Conservation (phyloP, 441 rosid genomes). For the Metrosideros polymorpha region DNA sequence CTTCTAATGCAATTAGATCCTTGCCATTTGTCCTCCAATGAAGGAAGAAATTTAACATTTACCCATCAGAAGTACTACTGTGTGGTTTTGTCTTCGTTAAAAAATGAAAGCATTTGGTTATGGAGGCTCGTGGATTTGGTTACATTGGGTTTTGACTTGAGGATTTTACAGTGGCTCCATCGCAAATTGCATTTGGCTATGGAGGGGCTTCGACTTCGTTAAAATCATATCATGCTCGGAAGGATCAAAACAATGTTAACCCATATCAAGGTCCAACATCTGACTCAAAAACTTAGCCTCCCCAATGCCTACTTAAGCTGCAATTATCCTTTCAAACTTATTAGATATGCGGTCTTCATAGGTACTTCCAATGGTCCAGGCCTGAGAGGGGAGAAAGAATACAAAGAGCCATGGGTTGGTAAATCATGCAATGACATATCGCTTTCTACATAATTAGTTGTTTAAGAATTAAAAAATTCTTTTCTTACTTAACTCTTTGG, state of each 20-base stretch:
- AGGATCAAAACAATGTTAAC: conserved; percentile 6
- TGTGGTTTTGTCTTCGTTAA: background rate
- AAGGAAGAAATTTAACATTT: background rate
- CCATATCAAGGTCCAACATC: conserved; percentile 9
- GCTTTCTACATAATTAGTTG: background rate
- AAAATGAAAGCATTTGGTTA: background rate
- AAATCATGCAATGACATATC: background rate
- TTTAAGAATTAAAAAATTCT: background rate
- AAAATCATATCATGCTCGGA: conserved; percentile 26
- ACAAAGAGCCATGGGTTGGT: conserved; percentile 79
- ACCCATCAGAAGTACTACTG: background rate
- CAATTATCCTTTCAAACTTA: background rate
- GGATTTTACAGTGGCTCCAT: conserved; percentile 30
- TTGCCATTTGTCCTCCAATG: background rate
- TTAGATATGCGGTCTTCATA: conserved; percentile 5
- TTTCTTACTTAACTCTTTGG: background rate
- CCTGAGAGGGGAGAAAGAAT: conserved; percentile 33
- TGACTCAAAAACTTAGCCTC: conserved; percentile 7
- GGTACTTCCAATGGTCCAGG: conserved; percentile 29
- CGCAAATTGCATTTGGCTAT: conserved; percentile 57
- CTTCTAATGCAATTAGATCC: background rate
- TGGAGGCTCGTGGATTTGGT: background rate
- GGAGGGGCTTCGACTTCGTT: conserved; percentile 38
- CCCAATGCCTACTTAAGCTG: background rate
- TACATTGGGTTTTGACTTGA: background rate